Evolutionary conservation across 2,329 filamentous ascomycete genomes (phyloP), one percentile per base, ranked within the genome.

Genomic region (Grosmannia penicillata): DNA sequence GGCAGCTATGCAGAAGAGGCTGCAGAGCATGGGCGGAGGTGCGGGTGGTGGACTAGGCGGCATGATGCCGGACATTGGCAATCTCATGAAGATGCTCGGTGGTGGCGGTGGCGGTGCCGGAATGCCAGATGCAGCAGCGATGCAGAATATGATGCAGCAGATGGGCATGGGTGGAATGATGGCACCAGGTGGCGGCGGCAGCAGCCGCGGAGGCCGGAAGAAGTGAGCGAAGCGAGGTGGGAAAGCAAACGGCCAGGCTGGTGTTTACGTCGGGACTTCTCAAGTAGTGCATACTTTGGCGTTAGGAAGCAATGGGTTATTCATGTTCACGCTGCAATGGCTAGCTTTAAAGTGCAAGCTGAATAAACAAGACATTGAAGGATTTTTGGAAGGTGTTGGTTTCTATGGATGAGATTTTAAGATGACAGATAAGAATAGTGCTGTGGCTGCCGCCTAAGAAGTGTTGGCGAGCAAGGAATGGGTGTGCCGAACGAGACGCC

Each of bases 1-100:
- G 62, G 87, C 87, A 0, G 89, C 91, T 3, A 93, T 96, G 86
- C 91, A 98, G 63, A 94, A 94, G 64, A 71, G 87, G 11, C 66
- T 98, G 62, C 82, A 87, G 55, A 84, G 81, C 49, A 93, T 96
- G 84, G 91, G 89, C 25, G 84, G 82, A 25, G 76, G 63, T 2
- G 72, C 64, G 2, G 42, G 39, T 9, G 35, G 40, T 25, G 41
- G 38, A 9, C 18, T 43, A 11, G 41, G 45, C 26, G 42, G 43
- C 18, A 45, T 45, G 40, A 85, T 86, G 79, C 79, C 79, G 0
- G 85, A 93, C 51, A 81, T 95, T 71, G 75, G 75, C 24, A 78
- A 78, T 41, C 70, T 96, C 61, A 89, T 93, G 74, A 89, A 91
- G 68, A 93, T 93, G 82, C 72, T 95, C 48, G 81, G 80, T 4